phyloP scores from a whole-genome alignment of 805 yeast species.

The Suhomyces xylopsoci region DNA sequence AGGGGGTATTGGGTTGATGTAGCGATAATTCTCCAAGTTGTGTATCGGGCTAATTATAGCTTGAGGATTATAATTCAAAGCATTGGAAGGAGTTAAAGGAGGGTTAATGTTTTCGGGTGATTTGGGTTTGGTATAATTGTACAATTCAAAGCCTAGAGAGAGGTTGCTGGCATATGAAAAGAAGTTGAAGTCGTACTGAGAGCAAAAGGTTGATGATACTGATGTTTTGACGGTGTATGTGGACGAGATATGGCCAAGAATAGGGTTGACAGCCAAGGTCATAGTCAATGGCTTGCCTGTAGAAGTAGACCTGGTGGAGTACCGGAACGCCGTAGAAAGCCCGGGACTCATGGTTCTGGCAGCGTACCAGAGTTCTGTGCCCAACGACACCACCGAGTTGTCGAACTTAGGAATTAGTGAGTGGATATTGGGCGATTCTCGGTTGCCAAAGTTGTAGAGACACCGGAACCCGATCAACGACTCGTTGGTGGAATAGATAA shows the following conservation, averaged over 20 bases:
- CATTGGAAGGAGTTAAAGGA: not conserved
- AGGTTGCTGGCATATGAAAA: conserved; percentile 88
- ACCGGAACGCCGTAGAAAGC: conserved; percentile 76
- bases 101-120: not conserved
- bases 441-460: conserved; percentile 58
- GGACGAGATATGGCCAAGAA: conserved; percentile 84
- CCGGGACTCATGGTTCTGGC: conserved; percentile 85
- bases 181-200: conserved; percentile 83
- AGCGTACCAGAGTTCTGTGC: conserved; percentile 89
- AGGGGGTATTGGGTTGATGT: conserved; percentile 21
- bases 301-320: conserved; percentile 78
- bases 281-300: conserved; percentile 89
- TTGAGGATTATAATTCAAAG: not conserved
- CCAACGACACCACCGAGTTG: conserved; percentile 67
- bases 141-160: conserved; percentile 81
- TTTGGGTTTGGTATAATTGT: conserved; percentile 40
- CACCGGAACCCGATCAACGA: conserved; percentile 77
- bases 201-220: conserved; percentile 69
- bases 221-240: conserved; percentile 84
- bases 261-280: conserved; percentile 83
- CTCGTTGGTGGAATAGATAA: conserved; percentile 80
- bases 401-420: conserved; percentile 41
- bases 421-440: conserved; percentile 6
- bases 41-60: conserved; percentile 23
- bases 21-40: conserved; percentile 22